A percentile compares a stretch with the other conserved stretches of the same genome.
phyloP scores from a whole-genome alignment of 1,139 yeast genomes.

The Pichia sp. region DNA sequence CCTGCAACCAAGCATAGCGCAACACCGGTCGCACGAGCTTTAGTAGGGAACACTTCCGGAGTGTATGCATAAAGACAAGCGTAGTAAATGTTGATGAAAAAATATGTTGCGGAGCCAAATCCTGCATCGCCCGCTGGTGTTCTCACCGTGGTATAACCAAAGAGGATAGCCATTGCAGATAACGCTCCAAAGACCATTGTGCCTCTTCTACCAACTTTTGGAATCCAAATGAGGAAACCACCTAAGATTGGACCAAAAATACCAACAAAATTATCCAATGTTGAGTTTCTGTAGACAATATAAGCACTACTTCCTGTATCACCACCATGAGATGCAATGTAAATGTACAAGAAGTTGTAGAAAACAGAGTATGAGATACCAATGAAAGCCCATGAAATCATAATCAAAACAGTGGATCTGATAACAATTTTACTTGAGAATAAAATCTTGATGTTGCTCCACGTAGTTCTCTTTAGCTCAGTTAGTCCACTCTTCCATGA shows the following conservation, averaged over 20 bases:
- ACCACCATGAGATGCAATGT: slow-evolving; percentile 41
- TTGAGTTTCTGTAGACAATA: slow-evolving; percentile 45
- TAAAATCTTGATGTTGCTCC: slow-evolving; percentile 29
- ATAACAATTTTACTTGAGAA: slow-evolving; percentile 35
- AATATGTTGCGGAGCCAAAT: slow-evolving; percentile 43
- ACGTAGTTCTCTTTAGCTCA: slow-evolving; percentile 19
- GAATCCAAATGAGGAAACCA: slow-evolving; percentile 38
- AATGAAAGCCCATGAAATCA: slow-evolving; percentile 42
- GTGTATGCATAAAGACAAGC: slow-evolving; percentile 52
- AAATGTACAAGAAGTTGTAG: slow-evolving; percentile 43
- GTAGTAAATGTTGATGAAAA: slow-evolving; percentile 45
- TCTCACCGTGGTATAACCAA: slow-evolving; percentile 50
- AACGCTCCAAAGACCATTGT: slow-evolving; percentile 49
- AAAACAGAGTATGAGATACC: slow-evolving; percentile 49
- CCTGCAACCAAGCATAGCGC: slow-evolving; percentile 43
- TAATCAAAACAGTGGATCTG: slow-evolving; percentile 34
- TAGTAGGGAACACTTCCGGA: slow-evolving; percentile 53
- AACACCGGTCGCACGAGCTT: slow-evolving; percentile 50
- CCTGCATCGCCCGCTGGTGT: slow-evolving; percentile 46
- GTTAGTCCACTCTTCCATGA: slow-evolving; percentile 16
- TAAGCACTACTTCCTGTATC: slow-evolving; percentile 32
- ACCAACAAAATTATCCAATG: slow-evolving; percentile 42
- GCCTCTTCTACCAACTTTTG: slow-evolving; percentile 48
- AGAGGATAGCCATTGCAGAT: slow-evolving; percentile 45
- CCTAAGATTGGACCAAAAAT: slow-evolving; percentile 55